Base-by-base conservation (phyloP, 2,329 filamentous ascomycete species). In the Alternaria sp. region DNA sequence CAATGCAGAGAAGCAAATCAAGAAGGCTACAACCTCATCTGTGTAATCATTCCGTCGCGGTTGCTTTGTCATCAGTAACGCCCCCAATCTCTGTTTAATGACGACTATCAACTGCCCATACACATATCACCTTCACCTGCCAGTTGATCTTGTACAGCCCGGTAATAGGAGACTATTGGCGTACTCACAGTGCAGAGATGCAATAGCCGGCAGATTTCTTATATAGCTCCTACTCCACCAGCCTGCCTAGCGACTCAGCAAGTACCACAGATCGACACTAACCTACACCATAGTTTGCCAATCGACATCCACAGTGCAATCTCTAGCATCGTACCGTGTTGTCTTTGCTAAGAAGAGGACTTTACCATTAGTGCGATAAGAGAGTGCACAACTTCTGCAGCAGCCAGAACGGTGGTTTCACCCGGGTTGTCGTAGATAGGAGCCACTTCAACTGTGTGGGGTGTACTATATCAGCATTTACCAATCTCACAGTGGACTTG, bases 391-490 rank as follows among this genome's bases (percentile, higher is more conserved):
- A 87, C 80, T 65, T 86, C 84, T 5, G 84, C 83, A n/a, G 84
- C 85, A 14, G 84, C 84, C 28, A 87, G 73, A 2, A 80, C 83
- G 0, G 87, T 88, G 18, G 84, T 81, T 73, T 89, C 86, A 0
- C 86, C 87, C 58, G 84, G 79, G 36, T 86, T 88, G 67, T 89
- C 87, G 70, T 88, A 89, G 3, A 86, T 82, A 1, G 87, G 87
- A 26, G 86, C 84, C 28, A 89, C 86, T 70, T 89, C 87, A 34
- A 89, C 86, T 82, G 46, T 41, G 9, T 6, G 51, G 30, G 20
- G 32, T n/a, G 11, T 1, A 18, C 12, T 32, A 9, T 18, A 26
- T 70, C 44, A 70, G 52, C 42, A 8, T 30, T 18, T 26, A 44
- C 9, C 52, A 12, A 18, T 30, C 12, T n/a, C n/a, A 5, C 22